Conservation (phyloP, 495 filamentous ascomycete genomes). For the Xeromyces bisporus region DNA sequence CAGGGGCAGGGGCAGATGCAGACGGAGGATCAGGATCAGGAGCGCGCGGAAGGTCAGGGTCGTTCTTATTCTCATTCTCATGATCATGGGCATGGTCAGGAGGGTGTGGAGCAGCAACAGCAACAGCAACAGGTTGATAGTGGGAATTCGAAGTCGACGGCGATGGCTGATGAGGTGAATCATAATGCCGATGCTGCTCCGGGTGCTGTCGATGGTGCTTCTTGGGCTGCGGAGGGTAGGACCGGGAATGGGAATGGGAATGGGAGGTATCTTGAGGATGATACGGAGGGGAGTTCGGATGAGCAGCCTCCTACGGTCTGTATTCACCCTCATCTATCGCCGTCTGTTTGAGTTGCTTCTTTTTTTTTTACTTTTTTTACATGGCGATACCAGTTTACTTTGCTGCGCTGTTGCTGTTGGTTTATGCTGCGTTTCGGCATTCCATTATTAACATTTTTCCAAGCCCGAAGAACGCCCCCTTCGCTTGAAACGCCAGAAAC, state of each 20-base stretch:
- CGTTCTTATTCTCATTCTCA: too few species aligned
- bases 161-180: slow-evolving; percentile 20
- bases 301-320: slow-evolving; percentile 29
- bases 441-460: slow-evolving; percentile 3
- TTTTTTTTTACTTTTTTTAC: too few species aligned
- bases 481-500: slow-evolving; percentile 65
- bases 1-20: neutral
- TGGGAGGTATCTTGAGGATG: slow-evolving; percentile 21
- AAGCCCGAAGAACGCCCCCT: slow-evolving; percentile 85
- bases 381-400: slow-evolving; percentile 3
- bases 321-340: slow-evolving; percentile 1
- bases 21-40: too few species aligned
- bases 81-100: neutral
- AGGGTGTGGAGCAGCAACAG: too few species aligned
- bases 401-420: neutral
- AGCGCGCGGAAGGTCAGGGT: too few species aligned
- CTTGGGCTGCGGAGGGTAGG: too few species aligned
- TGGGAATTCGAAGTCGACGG: slow-evolving; percentile 20
- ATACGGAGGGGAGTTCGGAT: slow-evolving; percentile 32
- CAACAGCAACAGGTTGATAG: slow-evolving; percentile 7
- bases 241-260: slow-evolving; percentile 9
- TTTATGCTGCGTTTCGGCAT: neutral
- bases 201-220: slow-evolving; percentile 6
- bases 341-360: slow-evolving; percentile 1
- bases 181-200: slow-evolving; percentile 9